phyloP scores from a whole-genome alignment of 2,329 filamentous ascomycete species.

The Diplodia intermedia region DNA sequence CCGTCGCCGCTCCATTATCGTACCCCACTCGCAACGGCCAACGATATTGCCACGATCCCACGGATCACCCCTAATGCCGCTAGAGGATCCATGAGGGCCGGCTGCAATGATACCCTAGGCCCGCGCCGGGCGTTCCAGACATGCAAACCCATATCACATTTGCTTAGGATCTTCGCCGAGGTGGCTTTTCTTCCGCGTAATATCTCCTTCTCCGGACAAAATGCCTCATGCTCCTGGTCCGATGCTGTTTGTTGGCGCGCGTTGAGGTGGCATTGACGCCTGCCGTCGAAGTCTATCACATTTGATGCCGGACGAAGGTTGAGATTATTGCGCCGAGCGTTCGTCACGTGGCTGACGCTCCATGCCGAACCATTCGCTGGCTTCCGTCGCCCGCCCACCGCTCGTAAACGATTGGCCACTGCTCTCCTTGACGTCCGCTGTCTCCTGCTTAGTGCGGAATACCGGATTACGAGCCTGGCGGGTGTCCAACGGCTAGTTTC shows the following conservation, averaged over 20 bases:
- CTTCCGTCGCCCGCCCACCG: conserved; percentile 28
- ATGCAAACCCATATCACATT: conserved; percentile 53
- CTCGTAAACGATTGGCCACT: conserved; percentile 27
- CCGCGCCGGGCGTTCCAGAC: conserved; percentile 51
- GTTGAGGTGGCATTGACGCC: conserved; percentile 38
- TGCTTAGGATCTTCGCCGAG: conserved; percentile 50
- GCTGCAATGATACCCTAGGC: conserved; percentile 55
- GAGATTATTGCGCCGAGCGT: conserved; percentile 45
- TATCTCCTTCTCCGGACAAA: conserved; percentile 48
- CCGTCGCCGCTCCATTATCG: conserved; percentile 49
- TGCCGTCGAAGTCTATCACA: conserved; percentile 44
- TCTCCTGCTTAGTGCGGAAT: conserved; percentile 29
- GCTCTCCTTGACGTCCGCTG: conserved; percentile 10
- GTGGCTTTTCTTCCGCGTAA: conserved; percentile 56
- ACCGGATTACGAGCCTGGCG: conserved; percentile 26
- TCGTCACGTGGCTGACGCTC: conserved; percentile 47
- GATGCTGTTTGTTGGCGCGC: conserved; percentile 44
- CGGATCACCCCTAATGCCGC: conserved; percentile 52
- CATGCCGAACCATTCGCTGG: conserved; percentile 43
- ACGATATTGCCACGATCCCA: conserved; percentile 54
- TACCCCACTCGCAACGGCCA: conserved; percentile 52
- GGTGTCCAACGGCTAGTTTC: conserved; percentile 29
- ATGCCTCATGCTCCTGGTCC: conserved; percentile 50
- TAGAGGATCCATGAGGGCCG: conserved; percentile 51
- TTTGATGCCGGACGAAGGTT: conserved; percentile 44